phyloP scores from a whole-genome alignment of 1,139 yeast genomes.

The Magnusiomyces tetraspermus region DNA sequence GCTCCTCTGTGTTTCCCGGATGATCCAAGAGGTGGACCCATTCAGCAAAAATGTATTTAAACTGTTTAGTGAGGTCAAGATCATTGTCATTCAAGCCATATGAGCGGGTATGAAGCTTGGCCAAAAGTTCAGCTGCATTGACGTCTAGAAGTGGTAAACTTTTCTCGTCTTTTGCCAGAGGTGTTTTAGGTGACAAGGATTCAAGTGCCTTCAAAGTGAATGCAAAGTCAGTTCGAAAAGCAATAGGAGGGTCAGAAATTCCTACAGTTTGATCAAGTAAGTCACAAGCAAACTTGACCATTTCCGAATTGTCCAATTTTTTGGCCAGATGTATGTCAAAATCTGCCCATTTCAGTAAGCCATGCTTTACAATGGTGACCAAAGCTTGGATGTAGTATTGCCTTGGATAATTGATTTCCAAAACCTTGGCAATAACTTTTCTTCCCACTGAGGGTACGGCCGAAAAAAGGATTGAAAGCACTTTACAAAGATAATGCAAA shows the following conservation, averaged over 20 bases:
- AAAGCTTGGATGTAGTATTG: constrained; percentile 77
- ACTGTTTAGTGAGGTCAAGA: constrained; percentile 31
- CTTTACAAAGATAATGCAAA: constrained; percentile 67
- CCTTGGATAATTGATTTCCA: constrained; percentile 79
- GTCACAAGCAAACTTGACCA: constrained; percentile 56
- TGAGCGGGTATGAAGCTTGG: not conserved
- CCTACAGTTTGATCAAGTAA: constrained; percentile 54
- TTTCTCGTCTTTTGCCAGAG: constrained; percentile 2
- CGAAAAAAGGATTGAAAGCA: constrained; percentile 75
- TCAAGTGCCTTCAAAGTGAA: constrained; percentile 51
- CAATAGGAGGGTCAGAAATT: constrained; percentile 49
- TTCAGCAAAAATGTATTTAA: constrained; percentile 78
- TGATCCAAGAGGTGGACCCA: constrained; percentile 79
- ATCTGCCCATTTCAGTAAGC: constrained; percentile 66
- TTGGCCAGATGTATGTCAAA: constrained; percentile 68
- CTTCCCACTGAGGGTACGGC: constrained; percentile 80
- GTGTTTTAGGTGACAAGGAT: constrained; percentile 15
- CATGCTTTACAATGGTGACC: constrained; percentile 60
- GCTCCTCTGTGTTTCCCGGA: constrained; percentile 40
- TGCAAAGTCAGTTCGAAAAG: constrained; percentile 75
- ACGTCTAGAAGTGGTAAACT: constrained; percentile 5
- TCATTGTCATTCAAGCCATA: not conserved
- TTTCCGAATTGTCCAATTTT: constrained; percentile 42
- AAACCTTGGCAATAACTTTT: constrained; percentile 90
- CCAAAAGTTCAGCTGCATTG: not conserved